phyloP scores from a whole-genome alignment of 2,329 filamentous ascomycete species.

The Penicillium sp. region DNA sequence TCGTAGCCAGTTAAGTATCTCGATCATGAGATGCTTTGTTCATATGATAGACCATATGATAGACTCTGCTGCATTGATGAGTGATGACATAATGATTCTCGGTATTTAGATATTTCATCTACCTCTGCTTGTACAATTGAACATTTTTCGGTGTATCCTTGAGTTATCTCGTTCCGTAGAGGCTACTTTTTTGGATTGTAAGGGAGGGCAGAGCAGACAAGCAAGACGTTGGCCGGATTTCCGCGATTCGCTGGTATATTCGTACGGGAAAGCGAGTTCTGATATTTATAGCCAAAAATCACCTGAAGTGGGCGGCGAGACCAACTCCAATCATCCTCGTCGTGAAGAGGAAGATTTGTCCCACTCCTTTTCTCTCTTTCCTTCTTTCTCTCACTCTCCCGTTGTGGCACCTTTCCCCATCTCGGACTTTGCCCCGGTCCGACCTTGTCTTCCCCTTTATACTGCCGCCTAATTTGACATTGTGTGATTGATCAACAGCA shows the following conservation, averaged over 20 bases:
- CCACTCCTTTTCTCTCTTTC: not conserved
- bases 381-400: not conserved
- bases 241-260: constrained; percentile 30
- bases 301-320: not conserved
- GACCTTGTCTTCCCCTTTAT: not conserved
- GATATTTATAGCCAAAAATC: not conserved
- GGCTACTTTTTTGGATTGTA: not conserved
- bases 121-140: not conserved
- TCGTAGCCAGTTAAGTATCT: constrained; percentile 54
- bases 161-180: not conserved
- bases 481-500: not conserved
- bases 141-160: not conserved
- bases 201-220: not conserved
- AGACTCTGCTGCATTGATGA: not conserved
- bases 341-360: not conserved
- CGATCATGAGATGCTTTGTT: not conserved
- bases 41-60: not conserved
- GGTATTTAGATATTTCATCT: not conserved
- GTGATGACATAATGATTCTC: not conserved
- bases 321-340: not conserved
- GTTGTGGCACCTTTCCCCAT: not conserved
- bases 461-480: not conserved
- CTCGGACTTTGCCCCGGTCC: not conserved
- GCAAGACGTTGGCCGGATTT: not conserved
- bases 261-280: not conserved